Percentiles rank a stretch among this genome's conserved stretches.
Evolutionary conservation across 495 filamentous ascomycete genomes (phyloP).

Genomic region (Cercophora sp.): DNA sequence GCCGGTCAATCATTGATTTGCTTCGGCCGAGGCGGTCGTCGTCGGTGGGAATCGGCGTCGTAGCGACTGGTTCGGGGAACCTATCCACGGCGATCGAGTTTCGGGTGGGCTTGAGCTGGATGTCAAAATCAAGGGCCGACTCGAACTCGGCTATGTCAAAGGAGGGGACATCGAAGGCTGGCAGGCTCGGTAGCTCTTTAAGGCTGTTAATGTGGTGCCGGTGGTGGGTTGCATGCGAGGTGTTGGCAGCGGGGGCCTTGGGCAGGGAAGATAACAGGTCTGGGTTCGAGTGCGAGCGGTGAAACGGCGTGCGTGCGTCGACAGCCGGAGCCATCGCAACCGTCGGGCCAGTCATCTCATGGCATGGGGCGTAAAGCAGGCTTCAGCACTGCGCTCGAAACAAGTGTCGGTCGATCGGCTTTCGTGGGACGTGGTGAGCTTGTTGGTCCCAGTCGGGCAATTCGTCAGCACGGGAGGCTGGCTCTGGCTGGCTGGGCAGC

Average conservation of each 20-base stretch:
- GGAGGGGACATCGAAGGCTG: constrained; percentile 41
- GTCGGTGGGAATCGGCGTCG: constrained; percentile 6
- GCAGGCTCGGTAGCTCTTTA: constrained; percentile 35
- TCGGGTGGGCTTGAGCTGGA: constrained; percentile 3
- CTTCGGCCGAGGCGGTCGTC: constrained; percentile 30
- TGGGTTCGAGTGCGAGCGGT: constrained; percentile 33
- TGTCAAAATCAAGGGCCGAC: constrained; percentile 29
- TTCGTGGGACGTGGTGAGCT: constrained; percentile 9
- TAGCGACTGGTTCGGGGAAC: constrained; percentile 7
- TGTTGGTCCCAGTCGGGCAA: constrained; percentile 12
- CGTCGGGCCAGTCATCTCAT: constrained; percentile 46
- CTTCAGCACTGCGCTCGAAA: constrained; percentile 6
- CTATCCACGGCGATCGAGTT: constrained; percentile 5
- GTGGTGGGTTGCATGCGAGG: constrained; percentile 15
- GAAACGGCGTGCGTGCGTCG: constrained; percentile 33
- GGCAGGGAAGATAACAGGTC: constrained; percentile 26
- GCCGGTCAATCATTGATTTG: constrained; percentile 39
- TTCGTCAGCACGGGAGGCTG: constrained; percentile 11
- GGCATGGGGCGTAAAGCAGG: constrained; percentile 21
- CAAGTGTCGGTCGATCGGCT: constrained; percentile 11
- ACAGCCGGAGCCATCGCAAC: constrained; percentile 40
- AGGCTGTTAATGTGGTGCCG: constrained; percentile 21
- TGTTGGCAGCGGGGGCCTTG: constrained; percentile 16
- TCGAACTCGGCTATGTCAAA: constrained; percentile 43
- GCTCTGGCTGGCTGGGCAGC: too few relatives aligned